phyloP scores from a whole-genome alignment of 2,329 filamentous ascomycete genomes.

The Trichoderma sp. region DNA sequence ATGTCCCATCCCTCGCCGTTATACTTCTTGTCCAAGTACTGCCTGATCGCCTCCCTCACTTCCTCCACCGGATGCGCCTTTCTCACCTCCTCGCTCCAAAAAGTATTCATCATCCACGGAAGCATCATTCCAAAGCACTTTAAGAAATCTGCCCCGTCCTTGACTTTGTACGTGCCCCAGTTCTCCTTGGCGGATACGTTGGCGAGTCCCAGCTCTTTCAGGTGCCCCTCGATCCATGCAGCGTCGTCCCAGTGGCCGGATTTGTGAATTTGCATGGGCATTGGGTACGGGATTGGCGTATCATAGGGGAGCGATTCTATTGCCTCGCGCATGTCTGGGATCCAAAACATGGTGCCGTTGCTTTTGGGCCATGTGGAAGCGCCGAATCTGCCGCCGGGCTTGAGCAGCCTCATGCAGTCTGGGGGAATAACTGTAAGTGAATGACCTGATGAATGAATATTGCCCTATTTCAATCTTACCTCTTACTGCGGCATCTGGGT shows the following conservation, averaged over 20 bases:
- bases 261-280: constrained; percentile 47
- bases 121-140: constrained; percentile 45
- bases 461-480: constrained; percentile 31
- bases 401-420: constrained; percentile 46
- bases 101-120: constrained; percentile 42
- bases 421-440: background rate
- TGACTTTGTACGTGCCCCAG: constrained; percentile 38
- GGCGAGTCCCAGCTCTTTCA: constrained; percentile 43
- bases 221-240: constrained; percentile 44
- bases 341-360: constrained; percentile 43
- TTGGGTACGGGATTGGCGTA: constrained; percentile 41
- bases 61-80: constrained; percentile 44
- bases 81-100: constrained; percentile 48
- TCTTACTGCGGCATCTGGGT: constrained; percentile 41
- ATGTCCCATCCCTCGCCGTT: constrained; percentile 36
- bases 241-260: constrained; percentile 47
- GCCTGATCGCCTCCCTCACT: constrained; percentile 42
- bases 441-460: background rate
- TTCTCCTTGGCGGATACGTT: constrained; percentile 44
- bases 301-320: constrained; percentile 48
- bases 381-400: constrained; percentile 46
- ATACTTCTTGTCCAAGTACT: constrained; percentile 48
- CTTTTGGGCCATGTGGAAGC: constrained; percentile 44
- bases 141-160: constrained; percentile 44
- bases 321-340: constrained; percentile 44